Conservation (phyloP, 257 asterid species). For the Solanum acaule region DNA sequence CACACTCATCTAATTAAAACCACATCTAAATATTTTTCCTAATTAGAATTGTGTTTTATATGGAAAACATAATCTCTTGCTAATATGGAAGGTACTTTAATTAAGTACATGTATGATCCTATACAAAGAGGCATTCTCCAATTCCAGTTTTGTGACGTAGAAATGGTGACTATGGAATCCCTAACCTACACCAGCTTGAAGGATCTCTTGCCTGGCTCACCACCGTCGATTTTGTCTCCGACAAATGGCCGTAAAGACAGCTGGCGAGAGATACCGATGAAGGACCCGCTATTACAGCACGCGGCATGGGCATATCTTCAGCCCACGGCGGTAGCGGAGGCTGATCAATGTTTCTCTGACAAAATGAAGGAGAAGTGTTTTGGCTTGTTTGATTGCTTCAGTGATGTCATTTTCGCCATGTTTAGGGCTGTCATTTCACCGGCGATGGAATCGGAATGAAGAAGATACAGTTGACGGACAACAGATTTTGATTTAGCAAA, state of each 20-base stretch:
- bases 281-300: slow-evolving; percentile 71
- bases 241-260: slow-evolving; percentile 13
- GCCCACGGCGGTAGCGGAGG: slow-evolving; percentile 38
- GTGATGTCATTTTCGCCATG: slow-evolving; percentile 33
- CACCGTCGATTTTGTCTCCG: slow-evolving; percentile 30
- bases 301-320: slow-evolving; percentile 96
- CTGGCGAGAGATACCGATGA: slow-evolving; percentile 78
- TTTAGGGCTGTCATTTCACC: slow-evolving; percentile 3
- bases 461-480: slow-evolving; percentile 16
- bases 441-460: background rate
- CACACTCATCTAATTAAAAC: background rate
- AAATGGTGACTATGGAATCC: slow-evolving; percentile 6
- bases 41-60: background rate
- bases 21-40: background rate
- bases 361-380: slow-evolving; percentile 23
- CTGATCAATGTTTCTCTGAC: slow-evolving; percentile 1
- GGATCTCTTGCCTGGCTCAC: slow-evolving; percentile 41
- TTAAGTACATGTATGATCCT: slow-evolving; percentile 2
- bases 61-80: slow-evolving; percentile 1
- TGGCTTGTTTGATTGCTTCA: slow-evolving; percentile 35
- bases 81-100: slow-evolving; percentile 19
- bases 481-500: background rate
- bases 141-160: slow-evolving; percentile 5
- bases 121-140: background rate
- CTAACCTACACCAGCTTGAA: slow-evolving; percentile 53